A percentile compares a stretch with the other conserved stretches of the same genome.
phyloP scores from a whole-genome alignment of 352 stramenopile genomes.

The Pythium insidiosum region DNA sequence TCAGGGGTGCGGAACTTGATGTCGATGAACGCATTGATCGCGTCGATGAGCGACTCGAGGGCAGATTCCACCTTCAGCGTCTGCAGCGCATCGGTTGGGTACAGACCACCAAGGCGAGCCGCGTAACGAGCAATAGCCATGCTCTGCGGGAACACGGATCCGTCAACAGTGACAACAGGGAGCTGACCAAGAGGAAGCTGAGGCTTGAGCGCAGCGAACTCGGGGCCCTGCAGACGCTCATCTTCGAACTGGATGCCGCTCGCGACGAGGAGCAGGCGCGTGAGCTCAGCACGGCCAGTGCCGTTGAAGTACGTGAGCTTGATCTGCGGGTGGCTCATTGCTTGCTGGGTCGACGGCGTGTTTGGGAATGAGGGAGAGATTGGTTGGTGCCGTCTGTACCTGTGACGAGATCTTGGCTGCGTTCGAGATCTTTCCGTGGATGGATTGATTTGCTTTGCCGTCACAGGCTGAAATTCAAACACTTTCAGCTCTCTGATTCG shows the following conservation, averaged over 20 bases:
- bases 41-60: conserved; percentile 25
- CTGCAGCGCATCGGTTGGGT: conserved; percentile 28
- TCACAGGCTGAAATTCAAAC: too few species aligned
- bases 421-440: too few species aligned
- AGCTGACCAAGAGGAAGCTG: conserved; percentile 36
- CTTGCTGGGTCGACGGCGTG: neutral
- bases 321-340: conserved; percentile 4
- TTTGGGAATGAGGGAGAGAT: neutral
- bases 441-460: too few species aligned
- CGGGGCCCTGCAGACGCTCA: conserved; percentile 19
- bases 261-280: conserved; percentile 32
- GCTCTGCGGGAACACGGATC: conserved; percentile 34
- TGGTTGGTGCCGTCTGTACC: too few species aligned
- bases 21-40: conserved; percentile 16
- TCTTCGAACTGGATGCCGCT: conserved; percentile 46
- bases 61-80: conserved; percentile 35
- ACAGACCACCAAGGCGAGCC: conserved; percentile 33
- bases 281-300: conserved; percentile 35
- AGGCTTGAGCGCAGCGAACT: conserved; percentile 27
- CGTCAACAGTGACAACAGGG: conserved; percentile 43
- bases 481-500: too few species aligned
- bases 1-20: conserved; percentile 25
- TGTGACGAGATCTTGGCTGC: too few species aligned
- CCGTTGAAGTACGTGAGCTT: conserved; percentile 48
- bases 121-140: conserved; percentile 54